phyloP scores from a whole-genome alignment of 768 basidiomycete species.

The Lentinula sp. region DNA sequence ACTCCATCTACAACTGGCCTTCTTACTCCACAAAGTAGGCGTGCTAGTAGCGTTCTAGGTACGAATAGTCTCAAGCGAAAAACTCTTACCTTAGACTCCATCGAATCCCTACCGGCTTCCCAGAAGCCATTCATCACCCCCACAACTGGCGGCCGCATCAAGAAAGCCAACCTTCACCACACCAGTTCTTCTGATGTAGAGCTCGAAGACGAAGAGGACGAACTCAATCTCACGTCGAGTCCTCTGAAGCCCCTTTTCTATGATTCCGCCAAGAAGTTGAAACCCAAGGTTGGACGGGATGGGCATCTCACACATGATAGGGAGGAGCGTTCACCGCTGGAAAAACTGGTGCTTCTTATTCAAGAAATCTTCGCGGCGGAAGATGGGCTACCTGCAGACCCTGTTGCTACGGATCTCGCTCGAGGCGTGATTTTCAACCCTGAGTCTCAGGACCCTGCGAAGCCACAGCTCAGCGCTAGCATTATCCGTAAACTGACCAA shows the following conservation, averaged over 20 bases:
- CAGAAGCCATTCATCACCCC: constrained; percentile 26
- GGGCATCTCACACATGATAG: constrained; percentile 50
- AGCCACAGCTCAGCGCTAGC: constrained; percentile 52
- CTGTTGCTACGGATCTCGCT: constrained; percentile 43
- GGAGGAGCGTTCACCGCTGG: constrained; percentile 69
- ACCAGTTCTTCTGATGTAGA: background rate
- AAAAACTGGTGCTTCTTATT: constrained; percentile 70
- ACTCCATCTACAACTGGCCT: constrained; percentile 22
- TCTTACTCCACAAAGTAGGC: background rate
- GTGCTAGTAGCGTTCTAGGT: background rate
- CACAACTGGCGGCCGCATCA: constrained; percentile 21
- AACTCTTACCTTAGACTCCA: constrained; percentile 36
- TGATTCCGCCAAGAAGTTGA: background rate
- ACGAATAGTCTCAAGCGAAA: background rate
- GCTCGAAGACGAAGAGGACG: constrained; percentile 2
- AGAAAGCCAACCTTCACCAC: background rate
- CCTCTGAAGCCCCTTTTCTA: constrained; percentile 5
- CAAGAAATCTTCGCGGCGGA: constrained; percentile 85
- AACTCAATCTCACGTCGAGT: constrained; percentile 6
- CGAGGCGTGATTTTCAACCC: constrained; percentile 56
- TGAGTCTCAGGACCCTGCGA: constrained; percentile 48
- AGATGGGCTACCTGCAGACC: constrained; percentile 59
- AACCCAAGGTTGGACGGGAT: constrained; percentile 10
- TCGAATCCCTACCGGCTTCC: constrained; percentile 28
- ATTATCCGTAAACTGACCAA: constrained; percentile 66